Evolutionary conservation across 225 moss, liverwort and hornwort genomes (phyloP), one percentile per base, ranked within the genome.

Genomic region (Rhytidiadelphus loreus): DNA sequence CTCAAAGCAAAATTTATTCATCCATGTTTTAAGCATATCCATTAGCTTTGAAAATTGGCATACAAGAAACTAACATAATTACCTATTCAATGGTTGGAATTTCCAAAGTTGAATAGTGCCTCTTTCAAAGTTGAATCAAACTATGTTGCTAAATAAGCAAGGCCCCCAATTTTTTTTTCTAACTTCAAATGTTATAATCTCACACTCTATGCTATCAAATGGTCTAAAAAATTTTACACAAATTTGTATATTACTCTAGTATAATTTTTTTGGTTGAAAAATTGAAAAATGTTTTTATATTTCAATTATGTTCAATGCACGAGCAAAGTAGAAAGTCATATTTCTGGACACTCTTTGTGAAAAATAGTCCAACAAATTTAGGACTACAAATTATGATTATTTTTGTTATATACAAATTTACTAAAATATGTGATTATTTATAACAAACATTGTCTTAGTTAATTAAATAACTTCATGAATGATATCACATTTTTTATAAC

Each of bases 131-230:
- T 20, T 48, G 2, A 48, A 0, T 20, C 19, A 74, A 30, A 20
- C 2, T 32, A 32, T 32, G 2, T 11, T 74, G 12, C 2, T 32
- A 6, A n/a, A 30, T 11, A 4, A 2, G 2, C 1, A 12, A 0
- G 4, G 12, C 1, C 8, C 2, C 4, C 48, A 50, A 7, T 50
- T 50, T 32, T 30, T 30, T 32, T 1, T 50, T 50, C 12, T 1
- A 50, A 50, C 12, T 75, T 8, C 20, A 50, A 50, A 50, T 2
- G 0, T 33, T 19, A 7, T 4, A 21, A 21, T 75, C 21, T 50
- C 3, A 0, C 7, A 50, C 2, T 50, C 5, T 73, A 18, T 0
- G 0, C 0, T 46, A 0, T 30, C 8, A 28, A 73, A 73, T 48
- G 18, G 7, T 46, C 11, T 18, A 30, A 30, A 30, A 46, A 0